These are phyloP conservation scores for Nemania sp. DNA, from an alignment of 2,329 filamentous ascomycete genomes.

Conservation along the genomic window DNA sequence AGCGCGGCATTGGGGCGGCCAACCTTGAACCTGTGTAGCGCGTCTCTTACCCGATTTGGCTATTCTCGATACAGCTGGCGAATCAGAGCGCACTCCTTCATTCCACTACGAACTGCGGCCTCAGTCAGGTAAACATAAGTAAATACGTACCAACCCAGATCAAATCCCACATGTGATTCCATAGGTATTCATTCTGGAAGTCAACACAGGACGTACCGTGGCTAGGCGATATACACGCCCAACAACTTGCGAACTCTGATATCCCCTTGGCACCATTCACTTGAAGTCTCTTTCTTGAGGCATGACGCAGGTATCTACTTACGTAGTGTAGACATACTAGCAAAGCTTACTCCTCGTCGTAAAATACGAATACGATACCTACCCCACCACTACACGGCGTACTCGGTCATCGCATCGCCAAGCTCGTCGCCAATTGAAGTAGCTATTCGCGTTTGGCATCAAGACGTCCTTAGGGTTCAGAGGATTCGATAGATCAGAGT, in stretches of 20 bases:
- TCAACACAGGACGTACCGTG: not conserved
- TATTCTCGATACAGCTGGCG: not conserved
- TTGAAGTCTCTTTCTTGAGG: too few relatives aligned
- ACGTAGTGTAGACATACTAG: not conserved
- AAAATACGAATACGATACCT: not conserved
- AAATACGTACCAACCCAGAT: not conserved
- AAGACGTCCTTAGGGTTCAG: too few relatives aligned
- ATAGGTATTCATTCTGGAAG: too few relatives aligned
- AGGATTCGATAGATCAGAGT: too few relatives aligned
- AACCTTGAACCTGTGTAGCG: slow-evolving; percentile 6
- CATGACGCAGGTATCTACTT: too few relatives aligned
- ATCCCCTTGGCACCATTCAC: too few relatives aligned
- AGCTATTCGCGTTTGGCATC: too few relatives aligned
- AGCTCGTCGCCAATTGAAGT: too few relatives aligned
- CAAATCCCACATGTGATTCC: too few relatives aligned
- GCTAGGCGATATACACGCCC: not conserved
- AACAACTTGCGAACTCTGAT: too few relatives aligned
- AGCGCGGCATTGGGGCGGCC: slow-evolving; percentile 13
- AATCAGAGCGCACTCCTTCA: slow-evolving; percentile 9
- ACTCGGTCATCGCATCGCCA: too few relatives aligned
- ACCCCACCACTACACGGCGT: not conserved
- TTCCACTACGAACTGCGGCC: not conserved
- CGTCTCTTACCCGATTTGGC: slow-evolving; percentile 13
- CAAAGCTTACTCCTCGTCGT: not conserved
- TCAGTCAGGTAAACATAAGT: not conserved